Base-by-base conservation (phyloP, 352 stramenopile genomes). In the Phytophthora pluvialis region DNA sequence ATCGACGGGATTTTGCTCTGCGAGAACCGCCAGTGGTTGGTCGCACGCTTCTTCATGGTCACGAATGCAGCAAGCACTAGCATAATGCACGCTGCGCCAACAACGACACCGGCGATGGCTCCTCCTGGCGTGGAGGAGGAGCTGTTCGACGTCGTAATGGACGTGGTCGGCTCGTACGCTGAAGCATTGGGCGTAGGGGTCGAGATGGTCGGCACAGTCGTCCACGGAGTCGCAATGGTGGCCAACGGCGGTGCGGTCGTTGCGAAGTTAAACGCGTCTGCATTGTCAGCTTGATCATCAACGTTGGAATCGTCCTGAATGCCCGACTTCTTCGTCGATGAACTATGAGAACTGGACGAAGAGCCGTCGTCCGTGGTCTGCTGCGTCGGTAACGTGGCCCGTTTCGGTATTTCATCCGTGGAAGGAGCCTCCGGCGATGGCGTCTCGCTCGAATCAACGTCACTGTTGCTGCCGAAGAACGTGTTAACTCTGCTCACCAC, bases 31-130 rank as follows among this genome's bases (percentile, higher is more conserved):
- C 21, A 21, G 21, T 67, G 40, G 15, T 43, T 40, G 1, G 29
- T 8, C 8, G 16, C 15, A 11, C 51, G 57, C 12, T 64, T 68
- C 64, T 64, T 69, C 52, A 26, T 60, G 0, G 21, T 55, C 44
- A 73, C 52, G 43, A 73, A 73, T n/a, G 47, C 60, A 28, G 45
- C 59, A 11, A 73, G 15, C 31, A 68, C 32, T 16, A 71, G 52
- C 56, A 75, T 60, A 11, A 68, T 55, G 16, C 67, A 75, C 1
- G 55, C 62, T 3, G 42, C 32, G 12, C 25, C 67, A 7, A 72
- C 44, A 4, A 75, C 54, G 9, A 72, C n/a, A 1, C 62, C 67
- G 4, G 29, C 54, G 7, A 72, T 72, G 16, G 57, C 18, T 15
- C 67, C 62, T 56, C 29, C 56, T 0, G 49, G 31, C 25, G 70